Evolutionary conservation across 2,329 filamentous ascomycete genomes (phyloP).

Genomic region (Chaetomiaceae sp.): DNA sequence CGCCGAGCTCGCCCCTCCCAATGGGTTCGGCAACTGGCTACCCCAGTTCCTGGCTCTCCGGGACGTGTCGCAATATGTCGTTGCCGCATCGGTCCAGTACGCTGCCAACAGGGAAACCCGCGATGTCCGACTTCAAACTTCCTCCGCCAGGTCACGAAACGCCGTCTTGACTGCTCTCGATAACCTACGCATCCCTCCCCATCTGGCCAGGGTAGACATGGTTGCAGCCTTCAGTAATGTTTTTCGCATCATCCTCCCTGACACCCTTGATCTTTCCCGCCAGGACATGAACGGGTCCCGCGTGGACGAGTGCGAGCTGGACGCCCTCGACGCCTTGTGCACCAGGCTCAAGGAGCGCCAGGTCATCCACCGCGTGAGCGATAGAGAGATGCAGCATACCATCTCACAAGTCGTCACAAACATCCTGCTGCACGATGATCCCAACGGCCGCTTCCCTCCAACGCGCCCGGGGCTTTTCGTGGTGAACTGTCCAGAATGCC

Average conservation of each 20-base stretch:
- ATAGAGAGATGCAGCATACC: constrained; percentile 35
- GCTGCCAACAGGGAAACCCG: constrained; percentile 33
- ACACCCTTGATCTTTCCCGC: constrained; percentile 32
- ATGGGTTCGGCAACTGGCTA: constrained; percentile 34
- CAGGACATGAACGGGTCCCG: constrained; percentile 25
- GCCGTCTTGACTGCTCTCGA: constrained; percentile 36
- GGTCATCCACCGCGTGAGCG: constrained; percentile 37
- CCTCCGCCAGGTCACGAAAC: constrained; percentile 35
- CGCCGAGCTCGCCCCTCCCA: constrained; percentile 31
- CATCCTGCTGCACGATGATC: constrained; percentile 35
- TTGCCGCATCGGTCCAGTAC: constrained; percentile 38
- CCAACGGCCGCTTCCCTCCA: constrained; percentile 29
- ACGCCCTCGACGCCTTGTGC: constrained; percentile 36
- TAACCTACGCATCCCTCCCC: constrained; percentile 32
- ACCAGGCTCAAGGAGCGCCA: constrained; percentile 33
- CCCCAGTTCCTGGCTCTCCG: constrained; percentile 36
- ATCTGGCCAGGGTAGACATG: constrained; percentile 34
- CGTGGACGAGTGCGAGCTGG: constrained; percentile 33
- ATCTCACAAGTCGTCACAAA: constrained; percentile 35
- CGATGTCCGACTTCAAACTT: constrained; percentile 33
- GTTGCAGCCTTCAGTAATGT: constrained; percentile 33
- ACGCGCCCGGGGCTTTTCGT: constrained; percentile 33
- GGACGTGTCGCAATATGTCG: constrained; percentile 37
- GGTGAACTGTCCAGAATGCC: constrained; percentile 35
- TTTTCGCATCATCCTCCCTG: constrained; percentile 37